Evolutionary conservation across 176 grass and related monocot genomes (phyloP).

Genomic region (Elaeis guineensis): DNA sequence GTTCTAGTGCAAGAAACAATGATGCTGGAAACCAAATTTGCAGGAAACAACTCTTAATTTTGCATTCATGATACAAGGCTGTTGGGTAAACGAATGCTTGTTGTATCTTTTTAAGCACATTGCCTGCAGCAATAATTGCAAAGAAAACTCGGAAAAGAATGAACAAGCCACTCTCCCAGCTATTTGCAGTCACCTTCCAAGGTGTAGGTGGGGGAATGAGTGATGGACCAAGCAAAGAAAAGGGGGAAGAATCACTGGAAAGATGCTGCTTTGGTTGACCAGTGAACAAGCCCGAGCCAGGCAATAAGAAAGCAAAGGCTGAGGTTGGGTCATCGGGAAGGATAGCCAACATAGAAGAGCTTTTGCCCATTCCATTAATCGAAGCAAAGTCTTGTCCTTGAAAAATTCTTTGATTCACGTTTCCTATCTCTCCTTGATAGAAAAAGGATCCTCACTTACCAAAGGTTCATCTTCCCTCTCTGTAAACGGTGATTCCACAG

Average conservation of each 20-base stretch:
- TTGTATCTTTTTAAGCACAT: conserved; percentile 85
- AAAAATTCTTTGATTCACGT: neutral
- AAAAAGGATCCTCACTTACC: neutral
- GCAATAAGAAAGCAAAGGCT: neutral
- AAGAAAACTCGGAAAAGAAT: conserved; percentile 98
- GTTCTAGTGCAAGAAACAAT: no score
- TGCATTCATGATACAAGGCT: no score
- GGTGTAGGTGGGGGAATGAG: no score
- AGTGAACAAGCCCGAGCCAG: neutral
- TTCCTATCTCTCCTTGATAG: neutral
- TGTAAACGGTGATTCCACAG: no score
- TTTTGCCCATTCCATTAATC: neutral
- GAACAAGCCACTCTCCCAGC: conserved; percentile 89
- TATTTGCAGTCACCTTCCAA: conserved; percentile 99
- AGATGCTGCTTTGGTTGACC: no score
- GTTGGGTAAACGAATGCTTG: neutral
- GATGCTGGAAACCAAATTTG: no score
- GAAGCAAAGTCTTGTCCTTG: neutral
- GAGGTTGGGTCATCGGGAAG: neutral
- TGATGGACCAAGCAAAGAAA: no score
- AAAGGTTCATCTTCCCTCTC: neutral
- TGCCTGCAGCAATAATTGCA: conserved; percentile 93
- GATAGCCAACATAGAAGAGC: neutral
- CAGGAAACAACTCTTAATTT: no score
- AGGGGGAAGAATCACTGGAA: no score